These are phyloP conservation scores for Periconia sp. DNA, from an alignment of 2,329 filamentous ascomycete genomes.

Conservation along the genomic window DNA sequence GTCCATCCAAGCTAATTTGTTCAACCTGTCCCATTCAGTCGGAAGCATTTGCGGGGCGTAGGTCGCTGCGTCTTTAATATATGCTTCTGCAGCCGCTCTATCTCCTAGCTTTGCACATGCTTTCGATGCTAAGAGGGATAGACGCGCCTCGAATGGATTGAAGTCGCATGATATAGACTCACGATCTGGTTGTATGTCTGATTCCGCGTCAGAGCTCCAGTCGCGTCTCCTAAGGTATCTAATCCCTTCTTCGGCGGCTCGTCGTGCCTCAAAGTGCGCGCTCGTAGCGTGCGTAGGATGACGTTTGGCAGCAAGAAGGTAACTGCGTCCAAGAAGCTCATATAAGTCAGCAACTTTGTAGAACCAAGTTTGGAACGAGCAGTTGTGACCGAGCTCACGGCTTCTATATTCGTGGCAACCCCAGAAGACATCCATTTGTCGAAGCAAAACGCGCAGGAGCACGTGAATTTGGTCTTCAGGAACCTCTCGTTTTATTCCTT, in stretches of 20 bases:
- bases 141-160: neutral
- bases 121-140: constrained; percentile 13
- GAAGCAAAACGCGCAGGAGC: neutral
- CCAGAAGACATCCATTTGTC: constrained; percentile 11
- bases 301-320: constrained; percentile 7
- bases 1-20: constrained; percentile 2
- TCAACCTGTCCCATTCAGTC: neutral
- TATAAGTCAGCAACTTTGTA: constrained; percentile 5
- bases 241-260: constrained; percentile 12
- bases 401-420: constrained; percentile 7
- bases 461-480: constrained; percentile 1
- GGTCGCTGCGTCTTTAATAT: constrained; percentile 3
- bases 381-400: constrained; percentile 1
- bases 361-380: neutral
- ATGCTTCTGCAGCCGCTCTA: constrained; percentile 2
- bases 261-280: constrained; percentile 5
- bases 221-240: constrained; percentile 9
- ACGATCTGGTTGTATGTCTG: neutral
- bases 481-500: neutral
- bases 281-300: constrained; percentile 1
- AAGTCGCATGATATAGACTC: neutral
- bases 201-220: too few species aligned
- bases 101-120: constrained; percentile 10
- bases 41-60: neutral
- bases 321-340: neutral